phyloP scores from a whole-genome alignment of 345 rosid species.

The Lepidium didymum region DNA sequence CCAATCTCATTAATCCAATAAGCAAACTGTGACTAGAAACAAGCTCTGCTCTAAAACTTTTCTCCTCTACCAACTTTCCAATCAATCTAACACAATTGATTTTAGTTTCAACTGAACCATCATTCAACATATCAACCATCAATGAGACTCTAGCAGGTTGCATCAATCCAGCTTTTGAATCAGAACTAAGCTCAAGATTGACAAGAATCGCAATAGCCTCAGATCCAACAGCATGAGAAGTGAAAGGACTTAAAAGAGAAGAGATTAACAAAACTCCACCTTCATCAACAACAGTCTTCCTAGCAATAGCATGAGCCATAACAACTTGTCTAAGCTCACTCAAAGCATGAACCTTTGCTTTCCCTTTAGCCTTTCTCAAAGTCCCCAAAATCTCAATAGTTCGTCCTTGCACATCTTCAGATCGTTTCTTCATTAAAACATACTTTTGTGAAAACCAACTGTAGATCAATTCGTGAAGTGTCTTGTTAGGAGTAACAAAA shows the following conservation, averaged over 20 bases:
- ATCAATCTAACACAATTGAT: constrained; percentile 53
- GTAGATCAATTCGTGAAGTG: constrained; percentile 54
- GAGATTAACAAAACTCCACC: constrained; percentile 49
- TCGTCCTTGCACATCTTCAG: constrained; percentile 69
- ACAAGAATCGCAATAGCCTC: constrained; percentile 65
- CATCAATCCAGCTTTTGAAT: constrained; percentile 42
- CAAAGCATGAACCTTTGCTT: constrained; percentile 56
- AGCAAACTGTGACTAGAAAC: constrained; percentile 53
- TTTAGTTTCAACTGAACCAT: constrained; percentile 59
- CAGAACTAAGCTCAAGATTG: constrained; percentile 52
- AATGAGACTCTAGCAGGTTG: constrained; percentile 60
- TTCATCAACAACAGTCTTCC: constrained; percentile 45
- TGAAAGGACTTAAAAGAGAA: constrained; percentile 56
- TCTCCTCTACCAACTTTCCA: constrained; percentile 40
- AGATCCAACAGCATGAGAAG: constrained; percentile 65
- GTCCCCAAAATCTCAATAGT: constrained; percentile 46
- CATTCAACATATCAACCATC: constrained; percentile 61
- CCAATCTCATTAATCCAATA: constrained; percentile 56
- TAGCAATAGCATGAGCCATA: constrained; percentile 40
- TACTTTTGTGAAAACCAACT: constrained; percentile 67
- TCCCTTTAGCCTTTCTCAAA: constrained; percentile 59
- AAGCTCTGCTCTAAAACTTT: constrained; percentile 43
- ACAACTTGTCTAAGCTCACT: constrained; percentile 55
- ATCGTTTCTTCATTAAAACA: constrained; percentile 51
- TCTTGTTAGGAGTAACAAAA: constrained; percentile 51